These are phyloP conservation scores for Cladophialophora immunda DNA, from an alignment of 2,329 filamentous ascomycete species.

Conservation along the genomic window DNA sequence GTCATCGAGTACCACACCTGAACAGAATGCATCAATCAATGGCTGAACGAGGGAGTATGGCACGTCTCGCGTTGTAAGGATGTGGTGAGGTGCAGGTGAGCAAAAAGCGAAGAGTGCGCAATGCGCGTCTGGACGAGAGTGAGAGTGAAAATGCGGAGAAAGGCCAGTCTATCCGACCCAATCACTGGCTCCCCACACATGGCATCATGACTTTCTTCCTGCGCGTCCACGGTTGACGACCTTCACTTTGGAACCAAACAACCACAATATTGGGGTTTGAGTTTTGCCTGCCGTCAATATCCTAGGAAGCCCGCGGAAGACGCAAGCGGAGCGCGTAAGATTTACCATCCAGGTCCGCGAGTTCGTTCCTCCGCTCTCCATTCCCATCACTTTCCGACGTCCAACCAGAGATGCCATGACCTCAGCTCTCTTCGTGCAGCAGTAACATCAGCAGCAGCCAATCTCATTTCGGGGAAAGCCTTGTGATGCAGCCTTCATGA, in stretches of 20 bases:
- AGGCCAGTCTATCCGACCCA: background rate
- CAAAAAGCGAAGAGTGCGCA: background rate
- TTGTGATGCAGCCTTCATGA: background rate
- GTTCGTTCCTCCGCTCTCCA: background rate
- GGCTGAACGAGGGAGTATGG: background rate
- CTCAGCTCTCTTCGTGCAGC: background rate
- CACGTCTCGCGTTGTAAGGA: background rate
- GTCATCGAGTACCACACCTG: background rate
- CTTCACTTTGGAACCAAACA: too few relatives aligned
- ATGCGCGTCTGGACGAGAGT: too few relatives aligned
- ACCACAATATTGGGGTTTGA: background rate
- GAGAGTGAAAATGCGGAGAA: background rate
- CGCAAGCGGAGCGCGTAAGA: background rate
- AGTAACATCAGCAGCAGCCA: background rate
- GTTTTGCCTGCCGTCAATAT: background rate
- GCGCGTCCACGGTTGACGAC: too few relatives aligned
- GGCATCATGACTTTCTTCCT: background rate
- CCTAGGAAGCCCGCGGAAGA: background rate
- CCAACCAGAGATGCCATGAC: background rate
- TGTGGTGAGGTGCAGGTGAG: background rate
- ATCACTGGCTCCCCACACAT: background rate
- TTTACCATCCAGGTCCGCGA: background rate
- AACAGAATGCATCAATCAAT: background rate
- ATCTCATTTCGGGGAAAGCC: background rate
- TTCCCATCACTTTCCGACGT: background rate